Evolutionary conservation across 2,329 filamentous ascomycete genomes (phyloP), one percentile per base, ranked within the genome.

Genomic region (Cercospora citrullina): DNA sequence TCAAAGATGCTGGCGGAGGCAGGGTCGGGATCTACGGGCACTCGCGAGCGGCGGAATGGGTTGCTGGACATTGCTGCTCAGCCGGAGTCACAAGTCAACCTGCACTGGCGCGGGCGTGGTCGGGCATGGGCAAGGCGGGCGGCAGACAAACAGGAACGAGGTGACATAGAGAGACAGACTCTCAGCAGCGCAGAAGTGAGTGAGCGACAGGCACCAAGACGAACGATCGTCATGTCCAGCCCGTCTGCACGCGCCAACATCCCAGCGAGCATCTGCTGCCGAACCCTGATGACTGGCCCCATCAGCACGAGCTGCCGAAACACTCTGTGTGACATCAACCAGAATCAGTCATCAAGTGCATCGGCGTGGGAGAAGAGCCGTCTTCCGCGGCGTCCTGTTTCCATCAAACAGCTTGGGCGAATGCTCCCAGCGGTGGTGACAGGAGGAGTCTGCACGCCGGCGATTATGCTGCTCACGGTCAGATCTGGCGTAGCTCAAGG

Each of bases 31-130:
- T 71, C 69, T 62, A 72, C 69, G n/a, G 72, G 68, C 36, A 68
- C 69, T 58, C 67, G 69, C 60, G 70, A 72, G 69, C 65, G 73
- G 33, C 76, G 72, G 71, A 77, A 77, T 16, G 76, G 75, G 61
- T 77, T 77, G 65, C 75, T 72, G 12, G 75, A 75, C 76, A 77
- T 77, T 57, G 61, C 48, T 42, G 61, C 60, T 55, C 60, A 12
- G 30, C 16, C 30, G 16, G 23, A 51, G 14, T 18, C 45, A 16
- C 28, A 63, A 36, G 26, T 36, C 45, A 57, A 21, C 51, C n/a
- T 14, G 51, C n/a, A 16, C 51, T n/a, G 18, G 53, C 53, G 53
- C 31, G 48, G 48, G 21, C 26, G 18, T 51, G 61, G 18, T 12
- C 31, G 48, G 31, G 23, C 60, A 53, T 63, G 58, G 58, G 31